phyloP scores from a whole-genome alignment of 176 grass and related monocot species.

The Elymus sibiricus region DNA sequence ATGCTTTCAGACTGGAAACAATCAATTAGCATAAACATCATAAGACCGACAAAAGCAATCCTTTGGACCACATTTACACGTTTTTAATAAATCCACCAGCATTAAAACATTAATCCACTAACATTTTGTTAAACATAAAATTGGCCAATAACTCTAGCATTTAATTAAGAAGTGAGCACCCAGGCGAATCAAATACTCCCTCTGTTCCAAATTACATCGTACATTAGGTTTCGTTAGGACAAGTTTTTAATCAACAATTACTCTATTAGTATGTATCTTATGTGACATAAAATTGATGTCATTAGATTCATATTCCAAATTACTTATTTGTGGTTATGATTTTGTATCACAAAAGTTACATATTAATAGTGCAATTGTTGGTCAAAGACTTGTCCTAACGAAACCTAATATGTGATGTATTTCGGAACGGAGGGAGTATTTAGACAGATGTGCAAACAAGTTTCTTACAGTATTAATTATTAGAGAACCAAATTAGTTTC shows the following conservation, averaged over 20 bases:
- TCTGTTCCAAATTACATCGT: too few species aligned
- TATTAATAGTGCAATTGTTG: too few species aligned
- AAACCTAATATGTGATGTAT: too few species aligned
- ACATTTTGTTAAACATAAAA: not conserved
- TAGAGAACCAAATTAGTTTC: not conserved
- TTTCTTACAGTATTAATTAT: not conserved
- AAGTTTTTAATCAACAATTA: too few species aligned
- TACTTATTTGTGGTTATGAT: too few species aligned
- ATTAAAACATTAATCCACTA: not conserved
- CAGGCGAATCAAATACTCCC: not conserved
- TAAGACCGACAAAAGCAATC: not conserved
- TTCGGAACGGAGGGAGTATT: not conserved
- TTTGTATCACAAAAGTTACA: too few species aligned
- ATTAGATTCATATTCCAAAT: too few species aligned
- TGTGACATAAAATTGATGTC: too few species aligned
- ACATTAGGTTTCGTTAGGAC: too few species aligned
- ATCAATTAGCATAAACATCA: not conserved
- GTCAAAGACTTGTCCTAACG: too few species aligned
- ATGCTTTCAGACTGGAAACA: not conserved
- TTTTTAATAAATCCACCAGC: not conserved
- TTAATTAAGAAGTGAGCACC: not conserved
- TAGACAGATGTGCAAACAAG: not conserved
- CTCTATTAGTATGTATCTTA: too few species aligned
- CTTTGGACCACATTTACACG: not conserved
- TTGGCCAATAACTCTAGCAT: not conserved